A percentile compares a stretch with the other conserved stretches of the same genome.
phyloP scores from a whole-genome alignment of 306 rosid genomes.

The Vicia faba region DNA sequence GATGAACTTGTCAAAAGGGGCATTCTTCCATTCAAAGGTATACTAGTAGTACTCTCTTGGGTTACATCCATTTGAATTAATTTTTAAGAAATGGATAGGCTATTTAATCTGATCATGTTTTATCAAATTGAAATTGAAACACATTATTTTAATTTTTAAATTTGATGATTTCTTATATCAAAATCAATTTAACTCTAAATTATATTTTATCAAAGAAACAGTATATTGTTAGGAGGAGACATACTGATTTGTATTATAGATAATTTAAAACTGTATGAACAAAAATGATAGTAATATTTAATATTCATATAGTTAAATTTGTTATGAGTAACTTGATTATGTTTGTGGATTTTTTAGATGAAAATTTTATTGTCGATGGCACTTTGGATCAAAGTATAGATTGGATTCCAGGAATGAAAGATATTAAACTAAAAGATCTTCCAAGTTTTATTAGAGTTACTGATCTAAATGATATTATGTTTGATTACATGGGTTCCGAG shows the following conservation, averaged over 20 bases:
- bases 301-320: not conserved
- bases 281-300: not conserved
- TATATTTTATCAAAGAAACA: too few species aligned
- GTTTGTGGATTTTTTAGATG: slow-evolving; percentile 5
- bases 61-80: too few species aligned
- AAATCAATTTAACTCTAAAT: too few species aligned
- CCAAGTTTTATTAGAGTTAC: slow-evolving; percentile 20
- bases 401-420: slow-evolving; percentile 21
- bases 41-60: not conserved
- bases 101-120: too few species aligned
- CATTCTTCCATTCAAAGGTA: slow-evolving; percentile 34
- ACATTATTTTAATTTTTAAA: too few species aligned
- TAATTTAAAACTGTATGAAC: too few species aligned
- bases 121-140: too few species aligned
- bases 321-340: not conserved
- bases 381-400: not conserved
- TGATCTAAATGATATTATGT: not conserved
- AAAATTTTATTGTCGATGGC: not conserved
- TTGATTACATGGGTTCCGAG: slow-evolving; percentile 2
- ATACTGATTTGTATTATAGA: too few species aligned
- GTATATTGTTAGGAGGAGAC: too few species aligned
- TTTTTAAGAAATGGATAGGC: too few species aligned
- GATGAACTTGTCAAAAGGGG: slow-evolving; percentile 29
- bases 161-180: too few species aligned
- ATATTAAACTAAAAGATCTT: slow-evolving; percentile 19